phyloP scores from a whole-genome alignment of 139 green algal genomes.

The Chlorella sorokiniana region DNA sequence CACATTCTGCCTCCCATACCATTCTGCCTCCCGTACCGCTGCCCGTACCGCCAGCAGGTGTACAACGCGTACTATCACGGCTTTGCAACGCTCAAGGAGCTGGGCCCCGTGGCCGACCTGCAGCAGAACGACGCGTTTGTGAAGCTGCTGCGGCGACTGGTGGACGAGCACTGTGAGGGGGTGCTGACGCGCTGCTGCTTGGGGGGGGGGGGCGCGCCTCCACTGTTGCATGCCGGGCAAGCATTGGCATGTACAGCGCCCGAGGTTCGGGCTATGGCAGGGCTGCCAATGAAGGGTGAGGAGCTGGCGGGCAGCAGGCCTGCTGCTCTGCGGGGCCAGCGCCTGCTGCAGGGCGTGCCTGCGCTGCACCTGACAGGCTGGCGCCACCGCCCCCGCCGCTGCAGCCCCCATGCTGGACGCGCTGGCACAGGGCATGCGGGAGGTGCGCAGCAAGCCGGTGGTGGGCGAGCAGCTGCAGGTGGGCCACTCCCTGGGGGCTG shows the following conservation, averaged over 20 bases:
- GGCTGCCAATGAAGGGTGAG: too few species aligned
- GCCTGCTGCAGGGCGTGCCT: too few species aligned
- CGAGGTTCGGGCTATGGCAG: too few species aligned
- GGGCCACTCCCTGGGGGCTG: neutral
- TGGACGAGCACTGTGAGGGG: constrained; percentile 83
- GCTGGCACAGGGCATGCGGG: constrained; percentile 79
- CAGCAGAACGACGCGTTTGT: constrained; percentile 79
- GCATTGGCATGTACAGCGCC: too few species aligned
- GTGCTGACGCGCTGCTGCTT: neutral
- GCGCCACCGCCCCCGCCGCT: neutral
- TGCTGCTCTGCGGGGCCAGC: too few species aligned
- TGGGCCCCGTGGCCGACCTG: constrained; percentile 51
- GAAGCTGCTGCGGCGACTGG: constrained; percentile 73
- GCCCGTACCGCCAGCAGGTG: constrained; percentile 38
- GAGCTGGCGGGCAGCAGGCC: too few species aligned
- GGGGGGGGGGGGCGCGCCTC: neutral
- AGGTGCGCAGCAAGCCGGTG: constrained; percentile 73
- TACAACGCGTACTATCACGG: constrained; percentile 83
- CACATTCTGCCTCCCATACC: too few species aligned
- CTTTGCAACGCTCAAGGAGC: constrained; percentile 67
- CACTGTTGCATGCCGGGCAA: too few species aligned
- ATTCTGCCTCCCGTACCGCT: too few species aligned
- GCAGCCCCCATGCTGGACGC: constrained; percentile 84
- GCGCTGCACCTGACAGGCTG: too few species aligned
- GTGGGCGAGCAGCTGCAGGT: constrained; percentile 73